Percentiles rank a stretch among this genome's conserved stretches.
Conservation (phyloP, 352 stramenopile genomes). For the Aphanomyces invadans region DNA sequence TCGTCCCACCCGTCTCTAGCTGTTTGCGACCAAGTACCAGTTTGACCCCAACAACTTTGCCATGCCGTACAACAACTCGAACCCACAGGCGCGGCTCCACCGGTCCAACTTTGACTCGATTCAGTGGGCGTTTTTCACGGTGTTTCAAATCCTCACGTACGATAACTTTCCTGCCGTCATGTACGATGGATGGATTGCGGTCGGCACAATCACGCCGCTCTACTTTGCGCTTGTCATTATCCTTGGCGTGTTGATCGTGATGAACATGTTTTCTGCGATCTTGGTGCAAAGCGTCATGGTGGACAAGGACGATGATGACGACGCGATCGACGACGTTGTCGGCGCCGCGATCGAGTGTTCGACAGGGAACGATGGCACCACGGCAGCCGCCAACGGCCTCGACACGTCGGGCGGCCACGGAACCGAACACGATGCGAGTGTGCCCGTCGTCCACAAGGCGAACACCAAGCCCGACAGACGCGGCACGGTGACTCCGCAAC, state of each 20-base stretch:
- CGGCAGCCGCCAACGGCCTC: no score
- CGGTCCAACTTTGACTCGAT: conserved; percentile 63
- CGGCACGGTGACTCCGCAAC: background rate
- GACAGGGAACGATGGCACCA: conserved; percentile 10
- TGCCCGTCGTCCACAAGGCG: background rate
- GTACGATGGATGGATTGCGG: conserved; percentile 76
- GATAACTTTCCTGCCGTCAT: conserved; percentile 92
- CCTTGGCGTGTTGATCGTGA: conserved; percentile 82
- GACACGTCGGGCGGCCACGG: background rate
- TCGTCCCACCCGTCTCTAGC: no score
- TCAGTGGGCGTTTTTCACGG: conserved; percentile 56
- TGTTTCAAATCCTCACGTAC: conserved; percentile 84
- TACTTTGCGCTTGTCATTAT: conserved; percentile 85
- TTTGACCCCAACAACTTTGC: conserved; percentile 70
- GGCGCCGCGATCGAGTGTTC: conserved; percentile 19
- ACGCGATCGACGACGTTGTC: conserved; percentile 35
- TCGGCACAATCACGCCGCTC: conserved; percentile 42
- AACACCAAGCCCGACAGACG: background rate
- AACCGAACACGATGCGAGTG: background rate
- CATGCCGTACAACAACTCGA: conserved; percentile 29
- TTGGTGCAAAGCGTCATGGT: conserved; percentile 43
- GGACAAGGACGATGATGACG: conserved; percentile 30
- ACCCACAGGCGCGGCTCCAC: conserved; percentile 32
- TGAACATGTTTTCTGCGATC: conserved; percentile 91
- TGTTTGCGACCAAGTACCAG: conserved; percentile 87